phyloP scores from a whole-genome alignment of 805 yeast species.

The Wickerhamiella azymoides region DNA sequence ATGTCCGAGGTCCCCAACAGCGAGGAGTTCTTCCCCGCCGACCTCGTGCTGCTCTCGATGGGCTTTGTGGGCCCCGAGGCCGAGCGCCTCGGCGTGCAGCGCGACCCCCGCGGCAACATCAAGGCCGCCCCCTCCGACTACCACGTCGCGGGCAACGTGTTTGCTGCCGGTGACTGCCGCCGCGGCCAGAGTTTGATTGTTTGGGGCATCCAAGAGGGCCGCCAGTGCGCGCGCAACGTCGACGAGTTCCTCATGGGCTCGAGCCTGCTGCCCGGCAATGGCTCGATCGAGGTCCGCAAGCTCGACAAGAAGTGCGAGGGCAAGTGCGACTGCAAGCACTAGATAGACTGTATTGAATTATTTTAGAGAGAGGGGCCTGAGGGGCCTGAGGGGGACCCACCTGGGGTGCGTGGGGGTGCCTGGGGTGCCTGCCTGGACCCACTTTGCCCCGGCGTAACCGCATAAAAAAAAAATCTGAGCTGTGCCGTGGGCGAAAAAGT shows the following conservation, averaged over 20 bases:
- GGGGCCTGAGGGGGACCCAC: no score
- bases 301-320: neutral
- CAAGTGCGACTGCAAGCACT: neutral
- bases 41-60: constrained; percentile 85
- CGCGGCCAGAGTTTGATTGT: constrained; percentile 96
- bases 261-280: constrained; percentile 83
- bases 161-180: constrained; percentile 98
- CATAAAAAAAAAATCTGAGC: no score
- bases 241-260: constrained; percentile 66
- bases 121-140: constrained; percentile 48
- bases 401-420: no score
- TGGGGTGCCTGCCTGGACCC: no score
- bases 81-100: constrained; percentile 47
- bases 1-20: constrained; percentile 95
- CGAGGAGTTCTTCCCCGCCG: constrained; percentile 91
- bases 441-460: no score
- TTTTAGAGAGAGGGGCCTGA: no score
- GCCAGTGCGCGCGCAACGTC: constrained; percentile 94
- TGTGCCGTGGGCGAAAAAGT: no score
- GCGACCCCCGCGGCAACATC: constrained; percentile 78
- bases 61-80: constrained; percentile 96
- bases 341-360: neutral
- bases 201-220: constrained; percentile 99
- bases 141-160: constrained; percentile 58
- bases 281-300: constrained; percentile 40